These are phyloP conservation scores for Galerina sulciceps DNA, from an alignment of 768 basidiomycete genomes.

Conservation along the genomic window DNA sequence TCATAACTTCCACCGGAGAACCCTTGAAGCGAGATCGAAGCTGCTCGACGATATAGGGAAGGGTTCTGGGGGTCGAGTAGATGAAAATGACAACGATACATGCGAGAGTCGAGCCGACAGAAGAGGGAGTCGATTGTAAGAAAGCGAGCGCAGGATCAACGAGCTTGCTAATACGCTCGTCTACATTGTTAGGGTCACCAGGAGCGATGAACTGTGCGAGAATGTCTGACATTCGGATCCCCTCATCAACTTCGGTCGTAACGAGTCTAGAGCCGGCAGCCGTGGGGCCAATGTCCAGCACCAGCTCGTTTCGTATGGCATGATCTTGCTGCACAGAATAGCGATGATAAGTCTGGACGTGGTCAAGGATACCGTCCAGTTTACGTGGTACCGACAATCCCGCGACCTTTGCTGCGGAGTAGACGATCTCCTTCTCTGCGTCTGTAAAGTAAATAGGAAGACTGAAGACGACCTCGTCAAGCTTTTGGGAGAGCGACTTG, in stretches of 20 bases:
- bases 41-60: background rate
- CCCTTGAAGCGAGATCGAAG: background rate
- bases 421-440: background rate
- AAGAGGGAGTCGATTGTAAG: background rate
- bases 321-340: background rate
- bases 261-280: constrained; percentile 6
- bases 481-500: background rate
- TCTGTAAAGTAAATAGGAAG: constrained; percentile 9
- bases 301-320: constrained; percentile 5
- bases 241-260: constrained; percentile 11
- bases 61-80: background rate
- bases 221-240: constrained; percentile 7
- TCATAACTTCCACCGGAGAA: constrained; percentile 2
- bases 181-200: background rate
- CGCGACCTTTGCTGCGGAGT: constrained; percentile 7
- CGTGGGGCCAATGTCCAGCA: constrained; percentile 9
- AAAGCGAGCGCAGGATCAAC: constrained; percentile 1
- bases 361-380: constrained; percentile 1
- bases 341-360: constrained; percentile 1
- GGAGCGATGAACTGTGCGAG: background rate
- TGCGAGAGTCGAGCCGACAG: constrained; percentile 2
- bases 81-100: constrained; percentile 10
- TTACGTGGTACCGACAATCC: constrained; percentile 1
- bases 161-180: background rate
- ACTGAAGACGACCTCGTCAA: background rate